Evolutionary conservation across 352 stramenopile species (phyloP).

Genomic region (Globisporangium rhizosaccharum): DNA sequence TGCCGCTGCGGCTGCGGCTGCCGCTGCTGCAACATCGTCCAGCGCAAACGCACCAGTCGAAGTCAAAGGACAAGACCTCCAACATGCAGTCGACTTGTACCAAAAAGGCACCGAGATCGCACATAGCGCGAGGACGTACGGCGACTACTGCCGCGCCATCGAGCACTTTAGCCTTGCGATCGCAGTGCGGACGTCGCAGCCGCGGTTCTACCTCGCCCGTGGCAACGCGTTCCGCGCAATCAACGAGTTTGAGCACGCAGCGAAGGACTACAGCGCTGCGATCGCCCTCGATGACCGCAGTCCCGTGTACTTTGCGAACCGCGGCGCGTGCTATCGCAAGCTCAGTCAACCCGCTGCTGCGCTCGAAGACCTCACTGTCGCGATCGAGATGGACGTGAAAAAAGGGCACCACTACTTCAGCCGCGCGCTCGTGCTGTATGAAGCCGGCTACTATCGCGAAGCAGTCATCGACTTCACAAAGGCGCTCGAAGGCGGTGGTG

Average conservation of each 20-base stretch:
- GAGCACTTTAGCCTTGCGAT: constrained; percentile 75
- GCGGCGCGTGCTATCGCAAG: constrained; percentile 69
- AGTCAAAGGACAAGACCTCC: constrained; percentile 56
- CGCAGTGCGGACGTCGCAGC: constrained; percentile 56
- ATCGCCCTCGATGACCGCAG: constrained; percentile 62
- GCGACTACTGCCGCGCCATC: constrained; percentile 70
- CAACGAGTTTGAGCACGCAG: constrained; percentile 59
- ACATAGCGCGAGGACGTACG: constrained; percentile 41
- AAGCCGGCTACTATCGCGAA: constrained; percentile 57
- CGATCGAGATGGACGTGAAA: constrained; percentile 66
- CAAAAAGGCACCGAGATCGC: constrained; percentile 69
- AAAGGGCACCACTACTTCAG: constrained; percentile 75
- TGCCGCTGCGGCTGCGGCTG: not conserved
- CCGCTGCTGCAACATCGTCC: not conserved
- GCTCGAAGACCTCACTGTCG: constrained; percentile 63
- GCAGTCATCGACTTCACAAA: constrained; percentile 69
- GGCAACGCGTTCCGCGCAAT: constrained; percentile 71
- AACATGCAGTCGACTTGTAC: constrained; percentile 72
- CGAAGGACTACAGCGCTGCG: constrained; percentile 49
- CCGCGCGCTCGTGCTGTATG: constrained; percentile 63
- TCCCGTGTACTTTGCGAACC: constrained; percentile 68
- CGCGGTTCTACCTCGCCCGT: constrained; percentile 68
- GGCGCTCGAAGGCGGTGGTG: constrained; percentile 51
- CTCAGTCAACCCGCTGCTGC: constrained; percentile 47
- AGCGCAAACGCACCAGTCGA: constrained; percentile 19